Conservation (phyloP, 108 stramenopile species). For the Cyclostephanos invisitatus region DNA sequence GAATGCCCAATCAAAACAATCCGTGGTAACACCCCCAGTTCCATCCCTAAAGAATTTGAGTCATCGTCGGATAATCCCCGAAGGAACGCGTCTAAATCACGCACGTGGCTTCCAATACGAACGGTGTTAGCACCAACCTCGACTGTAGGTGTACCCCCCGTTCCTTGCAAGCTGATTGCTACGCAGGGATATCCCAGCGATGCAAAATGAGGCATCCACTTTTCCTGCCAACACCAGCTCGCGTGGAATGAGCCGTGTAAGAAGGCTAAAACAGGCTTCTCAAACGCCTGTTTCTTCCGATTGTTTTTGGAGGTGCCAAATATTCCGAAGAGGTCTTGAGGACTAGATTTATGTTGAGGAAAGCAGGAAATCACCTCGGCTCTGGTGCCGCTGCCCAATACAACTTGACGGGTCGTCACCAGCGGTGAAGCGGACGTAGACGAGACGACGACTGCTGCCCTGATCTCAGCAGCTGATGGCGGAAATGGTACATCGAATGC, state of each 20-base stretch:
- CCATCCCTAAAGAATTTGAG: conserved; percentile 13
- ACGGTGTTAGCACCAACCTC: conserved; percentile 46
- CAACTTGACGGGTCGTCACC: conserved; percentile 17
- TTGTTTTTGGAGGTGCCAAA: neutral
- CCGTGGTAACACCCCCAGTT: conserved; percentile 29
- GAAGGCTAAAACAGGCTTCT: conserved; percentile 49
- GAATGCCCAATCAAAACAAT: conserved; percentile 47
- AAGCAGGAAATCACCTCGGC: conserved; percentile 40
- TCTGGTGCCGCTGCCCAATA: conserved; percentile 34
- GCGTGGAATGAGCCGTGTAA: conserved; percentile 65
- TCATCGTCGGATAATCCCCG: conserved; percentile 24
- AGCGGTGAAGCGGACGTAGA: neutral
- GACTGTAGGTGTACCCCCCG: conserved; percentile 46
- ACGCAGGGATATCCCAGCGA: conserved; percentile 44
- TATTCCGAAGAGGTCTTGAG: conserved; percentile 21
- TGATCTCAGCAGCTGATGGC: conserved; percentile 20
- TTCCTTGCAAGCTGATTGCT: conserved; percentile 53
- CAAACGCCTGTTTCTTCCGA: conserved; percentile 4
- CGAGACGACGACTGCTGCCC: conserved; percentile 17
- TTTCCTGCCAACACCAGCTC: conserved; percentile 60
- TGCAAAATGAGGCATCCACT: conserved; percentile 54
- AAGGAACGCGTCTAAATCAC: conserved; percentile 44
- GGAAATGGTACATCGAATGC: conserved; percentile 24
- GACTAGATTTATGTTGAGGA: conserved; percentile 1
- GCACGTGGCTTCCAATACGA: conserved; percentile 40